Percentiles rank a stretch among this genome's conserved stretches.
Evolutionary conservation across 257 asterid species (phyloP).

Genomic region (Solanum lycopersicoides): DNA sequence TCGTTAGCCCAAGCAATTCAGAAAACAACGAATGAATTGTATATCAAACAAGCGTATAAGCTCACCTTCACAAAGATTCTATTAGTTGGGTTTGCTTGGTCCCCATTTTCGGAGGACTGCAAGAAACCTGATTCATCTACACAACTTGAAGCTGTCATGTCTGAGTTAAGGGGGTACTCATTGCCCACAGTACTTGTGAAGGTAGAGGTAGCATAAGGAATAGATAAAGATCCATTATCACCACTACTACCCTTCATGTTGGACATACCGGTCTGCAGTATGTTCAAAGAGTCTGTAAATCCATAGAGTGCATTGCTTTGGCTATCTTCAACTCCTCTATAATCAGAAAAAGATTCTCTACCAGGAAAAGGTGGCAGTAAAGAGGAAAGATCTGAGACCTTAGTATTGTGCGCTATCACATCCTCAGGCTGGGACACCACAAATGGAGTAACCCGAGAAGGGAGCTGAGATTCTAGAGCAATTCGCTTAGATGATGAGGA

Average conservation of each 20-base stretch:
- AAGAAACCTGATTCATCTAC: constrained; percentile 82
- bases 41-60: background rate
- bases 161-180: constrained; percentile 54
- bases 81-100: constrained; percentile 40
- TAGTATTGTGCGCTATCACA: constrained; percentile 32
- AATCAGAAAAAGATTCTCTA: constrained; percentile 44
- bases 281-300: constrained; percentile 36
- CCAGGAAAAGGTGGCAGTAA: constrained; percentile 59
- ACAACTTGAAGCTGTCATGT: constrained; percentile 74
- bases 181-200: constrained; percentile 41
- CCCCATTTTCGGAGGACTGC: constrained; percentile 77
- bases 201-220: constrained; percentile 45
- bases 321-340: constrained; percentile 38
- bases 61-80: constrained; percentile 89
- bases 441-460: constrained; percentile 46
- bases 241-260: constrained; percentile 29
- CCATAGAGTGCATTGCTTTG: constrained; percentile 54
- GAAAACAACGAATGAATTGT: background rate
- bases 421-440: constrained; percentile 50
- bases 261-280: constrained; percentile 38
- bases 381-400: constrained; percentile 56
- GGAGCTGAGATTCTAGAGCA: constrained; percentile 59
- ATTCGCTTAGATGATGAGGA: constrained; percentile 65
- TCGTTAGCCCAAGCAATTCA: background rate
- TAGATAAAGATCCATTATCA: constrained; percentile 38